phyloP scores from a whole-genome alignment of 139 green algal genomes.

The Micromonas commoda region DNA sequence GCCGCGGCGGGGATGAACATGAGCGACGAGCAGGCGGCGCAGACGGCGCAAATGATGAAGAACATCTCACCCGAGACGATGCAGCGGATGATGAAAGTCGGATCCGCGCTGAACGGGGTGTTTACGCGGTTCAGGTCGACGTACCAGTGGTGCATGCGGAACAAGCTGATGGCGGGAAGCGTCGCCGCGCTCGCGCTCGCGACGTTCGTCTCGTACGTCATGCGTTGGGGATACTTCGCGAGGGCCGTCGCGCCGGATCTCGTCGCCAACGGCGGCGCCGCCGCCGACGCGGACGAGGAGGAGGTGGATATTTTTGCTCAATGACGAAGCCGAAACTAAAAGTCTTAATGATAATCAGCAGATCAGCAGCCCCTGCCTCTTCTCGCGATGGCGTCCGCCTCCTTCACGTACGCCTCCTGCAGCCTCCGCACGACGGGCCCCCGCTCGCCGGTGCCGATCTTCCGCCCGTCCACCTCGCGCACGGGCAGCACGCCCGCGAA shows the following conservation, averaged over 20 bases:
- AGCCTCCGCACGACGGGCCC: too few species aligned
- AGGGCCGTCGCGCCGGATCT: not conserved
- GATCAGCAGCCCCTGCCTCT: too few species aligned
- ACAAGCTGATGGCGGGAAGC: not conserved
- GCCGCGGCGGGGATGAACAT: conserved; percentile 11
- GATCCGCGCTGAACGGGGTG: not conserved
- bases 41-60: conserved; percentile 15
- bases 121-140: conserved; percentile 8
- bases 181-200: not conserved
- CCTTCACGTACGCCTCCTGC: too few species aligned
- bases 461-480: too few species aligned
- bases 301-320: not conserved
- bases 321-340: conserved; percentile 41
- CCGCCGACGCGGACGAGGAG: not conserved
- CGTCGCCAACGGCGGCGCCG: not conserved
- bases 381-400: too few species aligned
- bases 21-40: conserved; percentile 25
- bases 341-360: too few species aligned
- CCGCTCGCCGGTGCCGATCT: too few species aligned
- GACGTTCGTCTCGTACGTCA: not conserved
- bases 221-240: not conserved
- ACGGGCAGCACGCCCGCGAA: too few species aligned
- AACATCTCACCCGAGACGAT: conserved; percentile 27
- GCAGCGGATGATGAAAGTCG: conserved; percentile 6
- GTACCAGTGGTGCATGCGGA: not conserved